Evolutionary conservation across 2,329 filamentous ascomycete species (phyloP).

Genomic region (Alternaria arborescens): DNA sequence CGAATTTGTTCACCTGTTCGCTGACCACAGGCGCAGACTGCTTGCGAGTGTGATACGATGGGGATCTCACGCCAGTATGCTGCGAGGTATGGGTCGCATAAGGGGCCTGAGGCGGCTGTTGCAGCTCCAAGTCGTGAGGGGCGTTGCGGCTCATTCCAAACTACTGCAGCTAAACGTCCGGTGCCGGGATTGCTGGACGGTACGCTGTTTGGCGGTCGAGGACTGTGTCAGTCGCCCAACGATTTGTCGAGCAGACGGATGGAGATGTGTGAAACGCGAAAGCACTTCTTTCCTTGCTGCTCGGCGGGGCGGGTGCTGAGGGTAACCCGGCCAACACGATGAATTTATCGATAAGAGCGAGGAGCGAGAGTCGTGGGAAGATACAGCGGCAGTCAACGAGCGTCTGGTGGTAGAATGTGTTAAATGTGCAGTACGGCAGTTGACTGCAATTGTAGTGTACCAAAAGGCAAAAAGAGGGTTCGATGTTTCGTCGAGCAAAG

Average conservation of each 20-base stretch:
- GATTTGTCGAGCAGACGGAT: conserved; percentile 25
- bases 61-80: conserved; percentile 29
- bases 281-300: conserved; percentile 20
- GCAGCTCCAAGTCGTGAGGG: conserved; percentile 29
- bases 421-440: conserved; percentile 23
- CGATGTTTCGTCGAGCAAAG: conserved; percentile 24
- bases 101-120: conserved; percentile 32
- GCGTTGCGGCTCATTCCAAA: conserved; percentile 35
- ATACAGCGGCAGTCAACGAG: conserved; percentile 24
- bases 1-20: conserved; percentile 35
- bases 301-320: conserved; percentile 6
- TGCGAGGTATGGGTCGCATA: conserved; percentile 43
- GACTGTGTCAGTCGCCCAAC: conserved; percentile 32
- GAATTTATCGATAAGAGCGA: conserved; percentile 25
- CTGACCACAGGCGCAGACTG: conserved; percentile 30
- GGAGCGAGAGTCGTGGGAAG: conserved; percentile 16
- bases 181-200: conserved; percentile 7
- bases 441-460: conserved; percentile 18
- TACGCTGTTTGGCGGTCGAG: conserved; percentile 29
- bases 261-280: conserved; percentile 41
- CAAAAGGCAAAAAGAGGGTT: conserved; percentile 9
- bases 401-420: conserved; percentile 16
- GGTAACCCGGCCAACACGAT: conserved; percentile 25
- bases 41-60: conserved; percentile 33
- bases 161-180: conserved; percentile 21